phyloP scores from a whole-genome alignment of 139 green algal genomes.

The Micractinium sp. region DNA sequence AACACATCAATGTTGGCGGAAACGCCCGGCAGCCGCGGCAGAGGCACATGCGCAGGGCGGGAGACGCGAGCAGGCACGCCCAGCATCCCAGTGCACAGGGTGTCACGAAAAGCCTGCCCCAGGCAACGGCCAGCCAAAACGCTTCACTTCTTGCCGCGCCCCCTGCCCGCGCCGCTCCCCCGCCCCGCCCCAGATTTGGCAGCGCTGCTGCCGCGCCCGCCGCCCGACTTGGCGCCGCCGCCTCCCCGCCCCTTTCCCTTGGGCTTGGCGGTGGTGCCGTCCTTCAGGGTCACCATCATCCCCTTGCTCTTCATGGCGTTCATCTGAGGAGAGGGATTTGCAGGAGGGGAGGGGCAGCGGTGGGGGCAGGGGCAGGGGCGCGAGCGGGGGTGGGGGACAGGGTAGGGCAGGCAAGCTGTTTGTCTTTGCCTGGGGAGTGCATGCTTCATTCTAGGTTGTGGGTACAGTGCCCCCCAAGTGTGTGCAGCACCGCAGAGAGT shows the following conservation, averaged over 20 bases:
- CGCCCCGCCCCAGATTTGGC: neutral
- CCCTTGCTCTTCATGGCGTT: conserved; percentile 37
- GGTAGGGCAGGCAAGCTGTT: too few relatives aligned
- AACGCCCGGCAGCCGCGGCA: neutral
- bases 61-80: neutral
- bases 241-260: neutral
- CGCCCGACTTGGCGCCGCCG: neutral
- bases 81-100: too few relatives aligned
- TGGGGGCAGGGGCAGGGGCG: neutral
- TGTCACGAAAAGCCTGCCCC: too few relatives aligned
- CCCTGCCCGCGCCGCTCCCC: neutral
- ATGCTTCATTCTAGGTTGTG: too few relatives aligned
- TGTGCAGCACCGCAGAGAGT: too few relatives aligned
- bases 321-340: neutral
- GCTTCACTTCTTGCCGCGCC: conserved; percentile 26
- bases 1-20: neutral
- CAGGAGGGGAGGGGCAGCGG: neutral
- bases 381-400: neutral
- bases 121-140: neutral
- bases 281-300: conserved; percentile 43
- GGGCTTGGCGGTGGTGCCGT: conserved; percentile 22
- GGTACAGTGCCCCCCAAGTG: too few relatives aligned
- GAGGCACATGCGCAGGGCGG: too few relatives aligned
- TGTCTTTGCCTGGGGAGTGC: too few relatives aligned
- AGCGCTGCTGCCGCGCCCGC: conserved; percentile 13